A percentile compares a stretch with the other conserved stretches of the same genome.
Conservation (phyloP, 2,329 filamentous ascomycete species). For the Claviceps sorghi region DNA sequence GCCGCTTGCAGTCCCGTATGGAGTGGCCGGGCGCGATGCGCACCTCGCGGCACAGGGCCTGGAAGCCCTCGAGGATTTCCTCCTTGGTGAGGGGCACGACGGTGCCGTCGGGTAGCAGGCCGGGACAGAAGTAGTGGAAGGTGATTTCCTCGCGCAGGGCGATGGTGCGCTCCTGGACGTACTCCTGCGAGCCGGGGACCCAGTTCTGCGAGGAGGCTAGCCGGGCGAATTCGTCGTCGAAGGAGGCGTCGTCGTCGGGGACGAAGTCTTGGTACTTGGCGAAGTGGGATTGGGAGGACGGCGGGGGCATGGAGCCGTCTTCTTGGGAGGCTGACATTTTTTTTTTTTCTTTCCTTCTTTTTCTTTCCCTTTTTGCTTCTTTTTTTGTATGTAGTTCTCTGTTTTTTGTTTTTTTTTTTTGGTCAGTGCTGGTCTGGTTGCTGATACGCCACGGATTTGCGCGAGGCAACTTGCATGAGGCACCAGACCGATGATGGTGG, state of each 20-base stretch:
- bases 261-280: constrained; percentile 16
- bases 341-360: neutral
- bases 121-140: constrained; percentile 13
- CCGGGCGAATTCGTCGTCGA: constrained; percentile 18
- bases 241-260: constrained; percentile 14
- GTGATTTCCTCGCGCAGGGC: constrained; percentile 16
- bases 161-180: constrained; percentile 17
- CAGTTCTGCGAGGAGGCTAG: constrained; percentile 18
- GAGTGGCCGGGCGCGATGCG: constrained; percentile 10
- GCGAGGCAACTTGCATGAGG: neutral
- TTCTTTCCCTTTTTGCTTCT: neutral
- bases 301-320: neutral
- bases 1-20: constrained; percentile 10
- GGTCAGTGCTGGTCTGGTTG: too few relatives aligned
- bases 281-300: constrained; percentile 18
- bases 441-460: neutral
- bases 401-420: too few relatives aligned
- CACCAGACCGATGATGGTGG: neutral
- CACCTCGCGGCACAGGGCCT: constrained; percentile 15
- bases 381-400: too few relatives aligned
- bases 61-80: constrained; percentile 12
- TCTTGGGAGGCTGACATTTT: neutral
- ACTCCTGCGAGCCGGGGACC: constrained; percentile 15
- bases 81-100: neutral
- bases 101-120: constrained; percentile 2